A percentile compares a stretch with the other conserved stretches of the same genome.
phyloP scores from a whole-genome alignment of 2,329 filamentous ascomycete species.

The Phialemoniopsis sp. region DNA sequence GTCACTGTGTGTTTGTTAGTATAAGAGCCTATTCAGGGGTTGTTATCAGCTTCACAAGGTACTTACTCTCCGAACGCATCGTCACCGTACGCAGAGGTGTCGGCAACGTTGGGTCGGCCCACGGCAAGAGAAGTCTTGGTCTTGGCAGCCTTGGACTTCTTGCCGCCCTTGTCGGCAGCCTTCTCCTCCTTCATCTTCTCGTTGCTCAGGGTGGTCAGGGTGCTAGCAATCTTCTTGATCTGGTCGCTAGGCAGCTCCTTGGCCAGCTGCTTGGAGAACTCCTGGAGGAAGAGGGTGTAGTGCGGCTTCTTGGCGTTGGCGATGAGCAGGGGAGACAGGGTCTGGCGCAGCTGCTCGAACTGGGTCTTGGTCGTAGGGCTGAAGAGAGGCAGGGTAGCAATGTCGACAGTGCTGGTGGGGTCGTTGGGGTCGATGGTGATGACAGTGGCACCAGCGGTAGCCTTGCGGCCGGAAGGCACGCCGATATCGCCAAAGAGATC shows the following conservation, averaged over 20 bases:
- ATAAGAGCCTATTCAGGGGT: not conserved
- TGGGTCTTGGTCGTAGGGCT: constrained; percentile 83
- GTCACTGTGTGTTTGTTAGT: constrained; percentile 52
- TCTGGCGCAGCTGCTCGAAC: constrained; percentile 75
- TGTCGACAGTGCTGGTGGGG: constrained; percentile 75
- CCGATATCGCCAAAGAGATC: constrained; percentile 83
- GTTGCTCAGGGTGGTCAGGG: constrained; percentile 84
- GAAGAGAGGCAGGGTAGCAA: constrained; percentile 78
- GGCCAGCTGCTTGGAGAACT: constrained; percentile 81
- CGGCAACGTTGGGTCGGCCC: constrained; percentile 54
- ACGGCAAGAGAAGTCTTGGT: constrained; percentile 83
- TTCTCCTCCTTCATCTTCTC: constrained; percentile 99
- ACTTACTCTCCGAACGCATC: constrained; percentile 80
- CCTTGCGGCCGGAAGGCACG: constrained; percentile 61
- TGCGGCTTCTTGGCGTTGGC: constrained; percentile 82
- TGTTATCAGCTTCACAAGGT: not conserved
- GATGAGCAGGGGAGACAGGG: constrained; percentile 73
- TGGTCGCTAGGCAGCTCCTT: constrained; percentile 88
- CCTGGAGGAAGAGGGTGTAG: constrained; percentile 84
- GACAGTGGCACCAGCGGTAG: constrained; percentile 57
- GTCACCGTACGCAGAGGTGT: constrained; percentile 72
- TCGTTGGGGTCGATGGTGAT: constrained; percentile 70
- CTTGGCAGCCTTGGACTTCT: constrained; percentile 97
- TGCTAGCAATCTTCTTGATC: constrained; percentile 92
- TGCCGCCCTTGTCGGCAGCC: constrained; percentile 84